Percentiles rank a stretch among this genome's conserved stretches.
phyloP scores from a whole-genome alignment of 257 asterid genomes.

The Ilex asprella region DNA sequence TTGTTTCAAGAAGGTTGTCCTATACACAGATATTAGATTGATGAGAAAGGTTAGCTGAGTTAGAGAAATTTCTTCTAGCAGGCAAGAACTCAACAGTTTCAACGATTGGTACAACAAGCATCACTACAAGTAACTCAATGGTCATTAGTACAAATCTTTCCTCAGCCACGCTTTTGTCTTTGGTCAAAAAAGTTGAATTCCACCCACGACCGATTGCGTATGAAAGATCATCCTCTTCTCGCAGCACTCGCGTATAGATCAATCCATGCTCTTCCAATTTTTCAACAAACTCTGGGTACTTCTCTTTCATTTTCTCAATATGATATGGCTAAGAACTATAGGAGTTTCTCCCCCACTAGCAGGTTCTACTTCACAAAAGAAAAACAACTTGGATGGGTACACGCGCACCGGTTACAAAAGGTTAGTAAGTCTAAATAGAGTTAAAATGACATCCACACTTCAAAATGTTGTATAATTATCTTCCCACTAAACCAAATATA shows the following conservation, averaged over 20 bases:
- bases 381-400: constrained; percentile 77
- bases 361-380: constrained; percentile 87
- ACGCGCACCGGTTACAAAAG: constrained; percentile 51
- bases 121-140: no score
- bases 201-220: constrained; percentile 91
- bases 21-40: no score
- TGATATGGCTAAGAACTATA: constrained; percentile 66
- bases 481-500: no score
- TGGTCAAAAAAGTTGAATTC: constrained; percentile 78
- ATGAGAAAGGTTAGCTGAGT: no score
- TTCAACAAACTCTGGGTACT: constrained; percentile 70
- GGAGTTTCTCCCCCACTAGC: constrained; percentile 81
- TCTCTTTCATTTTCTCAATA: constrained; percentile 60
- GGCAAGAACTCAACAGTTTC: no score
- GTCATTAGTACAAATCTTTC: constrained; percentile 42
- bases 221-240: constrained; percentile 82
- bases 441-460: no score
- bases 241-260: constrained; percentile 57
- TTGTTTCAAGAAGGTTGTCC: no score
- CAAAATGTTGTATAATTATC: no score
- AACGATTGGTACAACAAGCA: no score
- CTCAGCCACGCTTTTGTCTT: constrained; percentile 66
- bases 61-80: no score
- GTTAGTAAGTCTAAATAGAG: no score
- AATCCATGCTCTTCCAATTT: constrained; percentile 59